Evolutionary conservation across 2,329 filamentous ascomycete species (phyloP).

Genomic region (Fusarium sp.): DNA sequence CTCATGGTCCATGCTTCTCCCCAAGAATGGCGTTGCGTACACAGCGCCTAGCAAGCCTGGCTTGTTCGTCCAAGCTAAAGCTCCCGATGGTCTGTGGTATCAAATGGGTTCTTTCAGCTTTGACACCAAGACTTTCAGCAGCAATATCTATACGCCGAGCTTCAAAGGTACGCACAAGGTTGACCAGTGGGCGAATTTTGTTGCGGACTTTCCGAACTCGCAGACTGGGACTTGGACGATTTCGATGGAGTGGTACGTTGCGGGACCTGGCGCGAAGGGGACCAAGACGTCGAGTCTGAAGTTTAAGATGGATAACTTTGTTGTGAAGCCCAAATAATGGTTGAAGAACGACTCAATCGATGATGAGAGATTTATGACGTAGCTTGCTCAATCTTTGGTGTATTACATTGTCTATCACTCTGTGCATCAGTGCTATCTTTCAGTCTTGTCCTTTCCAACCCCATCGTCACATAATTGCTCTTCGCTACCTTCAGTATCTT

Average conservation of each 20-base stretch:
- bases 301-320: slow-evolving; percentile 1
- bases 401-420: too few relatives aligned
- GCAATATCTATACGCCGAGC: neutral
- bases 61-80: neutral
- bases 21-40: neutral
- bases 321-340: neutral
- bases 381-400: too few relatives aligned
- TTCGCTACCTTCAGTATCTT: too few relatives aligned
- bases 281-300: neutral
- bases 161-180: neutral
- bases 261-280: fast-evolving
- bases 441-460: too few relatives aligned
- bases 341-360: too few relatives aligned
- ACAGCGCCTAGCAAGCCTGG: neutral
- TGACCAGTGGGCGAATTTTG: neutral
- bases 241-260: slow-evolving; percentile 2
- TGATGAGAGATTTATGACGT: too few relatives aligned
- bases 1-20: neutral
- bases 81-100: neutral
- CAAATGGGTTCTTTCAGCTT: neutral
- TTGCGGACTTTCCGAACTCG: neutral
- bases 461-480: too few relatives aligned
- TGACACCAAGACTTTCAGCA: neutral
- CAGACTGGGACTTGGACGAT: slow-evolving; percentile 1
- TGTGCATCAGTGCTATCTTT: too few relatives aligned